These are phyloP conservation scores for Pezicula carpinea DNA, from an alignment of 2,329 filamentous ascomycete species.

Conservation along the genomic window DNA sequence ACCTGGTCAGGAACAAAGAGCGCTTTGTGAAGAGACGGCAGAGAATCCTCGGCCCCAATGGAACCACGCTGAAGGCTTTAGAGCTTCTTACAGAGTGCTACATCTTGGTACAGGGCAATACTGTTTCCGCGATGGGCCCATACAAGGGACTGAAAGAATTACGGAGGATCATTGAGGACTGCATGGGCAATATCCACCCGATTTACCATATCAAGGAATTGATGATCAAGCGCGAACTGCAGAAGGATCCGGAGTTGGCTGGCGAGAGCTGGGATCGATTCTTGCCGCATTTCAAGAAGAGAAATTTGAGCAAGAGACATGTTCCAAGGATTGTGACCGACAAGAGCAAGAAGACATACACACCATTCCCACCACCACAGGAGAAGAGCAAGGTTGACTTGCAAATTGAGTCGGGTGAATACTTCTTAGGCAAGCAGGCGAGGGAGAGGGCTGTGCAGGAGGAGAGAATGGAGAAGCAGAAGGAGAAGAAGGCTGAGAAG, in stretches of 20 bases:
- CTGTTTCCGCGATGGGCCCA: conserved; percentile 84
- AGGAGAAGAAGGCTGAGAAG: conserved; percentile 83
- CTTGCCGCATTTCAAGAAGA: conserved; percentile 94
- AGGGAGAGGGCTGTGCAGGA: conserved; percentile 80
- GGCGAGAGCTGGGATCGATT: conserved; percentile 95
- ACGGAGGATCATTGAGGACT: conserved; percentile 84
- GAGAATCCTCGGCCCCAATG: conserved; percentile 84
- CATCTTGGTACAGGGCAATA: conserved; percentile 94
- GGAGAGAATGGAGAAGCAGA: conserved; percentile 78
- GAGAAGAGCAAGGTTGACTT: conserved; percentile 99
- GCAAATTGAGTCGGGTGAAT: conserved; percentile 97
- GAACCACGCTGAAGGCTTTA: conserved; percentile 88
- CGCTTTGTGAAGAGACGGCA: conserved; percentile 93
- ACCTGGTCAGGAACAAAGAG: conserved; percentile 87
- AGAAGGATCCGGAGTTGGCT: conserved; percentile 80
- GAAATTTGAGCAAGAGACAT: conserved; percentile 77
- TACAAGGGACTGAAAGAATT: conserved; percentile 94
- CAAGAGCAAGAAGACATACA: conserved; percentile 92
- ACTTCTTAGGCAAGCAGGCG: conserved; percentile 88
- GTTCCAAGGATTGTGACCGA: conserved; percentile 83
- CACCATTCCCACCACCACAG: conserved; percentile 91
- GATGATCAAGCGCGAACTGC: conserved; percentile 90
- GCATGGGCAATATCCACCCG: conserved; percentile 90
- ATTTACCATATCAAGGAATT: conserved; percentile 93
- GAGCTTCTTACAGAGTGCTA: conserved; percentile 90